phyloP scores from a whole-genome alignment of 2,329 filamentous ascomycete species.

The Aureobasidium leucospermi region DNA sequence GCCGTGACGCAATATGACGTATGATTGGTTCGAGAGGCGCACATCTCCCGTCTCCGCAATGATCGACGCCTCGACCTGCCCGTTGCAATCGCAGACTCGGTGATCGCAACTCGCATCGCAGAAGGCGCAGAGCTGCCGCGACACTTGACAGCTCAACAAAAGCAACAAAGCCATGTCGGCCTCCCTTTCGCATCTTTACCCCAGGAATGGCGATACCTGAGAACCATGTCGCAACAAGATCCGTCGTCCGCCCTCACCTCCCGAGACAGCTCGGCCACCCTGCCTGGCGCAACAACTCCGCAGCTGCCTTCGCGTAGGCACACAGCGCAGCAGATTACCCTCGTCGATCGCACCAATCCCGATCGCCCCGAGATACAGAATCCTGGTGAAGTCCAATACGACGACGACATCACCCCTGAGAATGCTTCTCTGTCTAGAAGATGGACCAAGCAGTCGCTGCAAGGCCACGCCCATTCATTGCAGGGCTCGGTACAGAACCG shows the following conservation, averaged over 20 bases:
- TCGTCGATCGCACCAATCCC: conserved; percentile 50
- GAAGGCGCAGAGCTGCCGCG: not conserved
- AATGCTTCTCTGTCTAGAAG: conserved; percentile 18
- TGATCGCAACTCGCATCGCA: not conserved
- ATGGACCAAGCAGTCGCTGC: conserved; percentile 20
- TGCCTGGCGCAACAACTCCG: not conserved
- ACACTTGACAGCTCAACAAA: not conserved
- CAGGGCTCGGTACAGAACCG: conserved; percentile 10
- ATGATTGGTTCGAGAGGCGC: not conserved
- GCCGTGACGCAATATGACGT: not conserved
- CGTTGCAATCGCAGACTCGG: not conserved
- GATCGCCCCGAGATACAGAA: conserved; percentile 6
- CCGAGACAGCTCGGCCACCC: not conserved
- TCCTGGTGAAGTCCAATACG: conserved; percentile 19
- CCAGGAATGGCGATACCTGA: not conserved
- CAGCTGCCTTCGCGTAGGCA: conserved; percentile 30
- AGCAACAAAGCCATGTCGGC: not conserved
- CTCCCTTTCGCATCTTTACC: not conserved
- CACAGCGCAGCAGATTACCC: conserved; percentile 59
- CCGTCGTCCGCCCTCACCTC: not conserved
- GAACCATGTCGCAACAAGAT: not conserved
- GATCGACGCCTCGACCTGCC: not conserved
- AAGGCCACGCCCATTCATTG: not conserved
- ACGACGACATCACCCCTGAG: conserved; percentile 29
- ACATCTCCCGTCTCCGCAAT: conserved; percentile 11